Base-by-base conservation (phyloP, 805 yeast species). In the Nakazawaea wyomingensis region DNA sequence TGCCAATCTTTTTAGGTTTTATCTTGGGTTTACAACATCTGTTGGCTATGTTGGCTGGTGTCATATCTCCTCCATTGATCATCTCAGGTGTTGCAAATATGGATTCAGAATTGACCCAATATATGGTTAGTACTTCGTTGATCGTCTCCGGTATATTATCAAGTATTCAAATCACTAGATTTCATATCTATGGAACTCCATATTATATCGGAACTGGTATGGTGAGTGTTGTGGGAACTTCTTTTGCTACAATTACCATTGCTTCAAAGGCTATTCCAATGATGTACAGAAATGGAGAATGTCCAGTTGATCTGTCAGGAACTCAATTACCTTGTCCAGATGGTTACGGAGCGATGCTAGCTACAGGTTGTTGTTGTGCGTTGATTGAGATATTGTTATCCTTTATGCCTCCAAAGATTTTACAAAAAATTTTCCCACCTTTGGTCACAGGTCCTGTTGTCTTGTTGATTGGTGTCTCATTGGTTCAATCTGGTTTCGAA, bases 361-460 rank as follows among this genome's bases (percentile, higher is more conserved):
- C 83, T 29, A 84, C 96, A 7, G 83, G 89, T n/a, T 71, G 76
- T 30, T 72, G 77, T 17, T 86, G 96, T 64, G 85, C 88, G 3
- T 67, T 90, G 29, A 55, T 89, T 17, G 95, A 86, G 68, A 71
- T 90, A 32, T 52, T 72, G 7, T 58, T 86, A 40, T 83, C 95
- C 0, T 89, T 90, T 60, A 60, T 82, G 52, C 96, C 97, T 9
- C 79, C 96, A 4, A 72, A 69, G 29, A 50, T 72, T 11, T 70
- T 89, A 50, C 88, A 85, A 60, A 78, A 71, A 47, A 55, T 85
- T 28, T 89, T 89, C 68, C 96, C 96, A 16, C 90, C 95, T 29
- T 66, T 87, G 41, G 96, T 90, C 48, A 89, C 96, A 22, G 96
- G 96, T 45, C 96, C 96, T 8, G 96, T 89, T 36, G 96, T 89